Base-by-base conservation (phyloP, 257 asterid species). In the Gynochthodes officinalis region DNA sequence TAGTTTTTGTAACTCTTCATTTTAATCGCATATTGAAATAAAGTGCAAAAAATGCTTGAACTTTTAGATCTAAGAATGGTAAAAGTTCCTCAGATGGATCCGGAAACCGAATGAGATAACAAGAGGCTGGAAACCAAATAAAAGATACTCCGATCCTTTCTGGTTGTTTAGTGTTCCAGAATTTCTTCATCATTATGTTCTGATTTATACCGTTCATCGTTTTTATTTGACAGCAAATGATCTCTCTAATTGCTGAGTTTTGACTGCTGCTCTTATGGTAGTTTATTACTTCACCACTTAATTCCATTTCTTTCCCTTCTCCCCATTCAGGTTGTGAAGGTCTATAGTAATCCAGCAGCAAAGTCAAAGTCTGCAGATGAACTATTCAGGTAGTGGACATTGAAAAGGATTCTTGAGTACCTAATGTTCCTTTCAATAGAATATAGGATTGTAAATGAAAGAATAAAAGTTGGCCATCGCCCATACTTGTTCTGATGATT, bases 301-400 rank as follows among this genome's bases (percentile, higher is more conserved):
- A 44, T 30, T 62, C 46, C 3, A 4, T 28, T 16, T 70, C 30
- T 25, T 42, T 6, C 32, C 12, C 66, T 68, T 73, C n/a, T 70
- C 50, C 18, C 69, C 72, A 35, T 78, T 32, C 76, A 93, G 98
- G 98, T 91, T 76, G 96, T 94, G 76, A 86, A 88, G 82, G 97
- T 89, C 66, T 86, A n/a, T 72, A 79, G 92, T 54, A 85, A 88
- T 91, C 95, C 99, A 75, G 85, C 89, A 43, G 99, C 97, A 70
- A 79, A 94, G 39, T 74, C 81, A 8, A 84, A 82, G 72, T 64
- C 89, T 58, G 78, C 86, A 67, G 78, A 73, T 28, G 96, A 94
- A 75, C 91, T 80, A 67, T 83, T 94, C 76, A 86, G 96, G 98
- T 93, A 82, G 48, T 18, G 35, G 64, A 59, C 28, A 37, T 58